Evolutionary conservation across 306 rosid species (phyloP).

Genomic region (Abrus pulchellus): DNA sequence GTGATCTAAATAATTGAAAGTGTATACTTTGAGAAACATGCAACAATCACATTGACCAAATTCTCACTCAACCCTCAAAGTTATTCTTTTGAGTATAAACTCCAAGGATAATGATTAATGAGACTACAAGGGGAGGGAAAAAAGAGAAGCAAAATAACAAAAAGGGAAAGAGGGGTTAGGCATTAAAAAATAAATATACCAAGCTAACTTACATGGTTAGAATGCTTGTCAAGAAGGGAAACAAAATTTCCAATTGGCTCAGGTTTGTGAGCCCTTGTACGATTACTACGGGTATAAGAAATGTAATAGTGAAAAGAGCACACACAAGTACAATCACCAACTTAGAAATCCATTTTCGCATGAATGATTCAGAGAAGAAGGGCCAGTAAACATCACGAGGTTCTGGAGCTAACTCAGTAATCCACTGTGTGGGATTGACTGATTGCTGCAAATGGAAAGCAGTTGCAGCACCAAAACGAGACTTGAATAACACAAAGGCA

Average conservation of each 20-base stretch:
- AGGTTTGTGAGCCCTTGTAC: conserved; percentile 71
- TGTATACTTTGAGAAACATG: neutral
- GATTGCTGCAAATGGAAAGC: conserved; percentile 84
- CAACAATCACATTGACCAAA: neutral
- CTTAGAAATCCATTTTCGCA: conserved; percentile 90
- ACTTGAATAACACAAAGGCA: conserved; percentile 90
- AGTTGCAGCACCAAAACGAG: conserved; percentile 82
- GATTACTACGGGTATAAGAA: conserved; percentile 83
- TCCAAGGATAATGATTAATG: conserved; percentile 8
- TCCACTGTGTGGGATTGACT: conserved; percentile 83
- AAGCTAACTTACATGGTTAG: conserved; percentile 77
- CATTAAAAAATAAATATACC: conserved; percentile 26
- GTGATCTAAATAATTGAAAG: neutral
- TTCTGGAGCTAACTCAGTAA: conserved; percentile 90
- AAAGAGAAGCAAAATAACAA: conserved; percentile 32
- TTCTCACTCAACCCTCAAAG: conserved; percentile 15
- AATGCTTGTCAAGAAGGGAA: conserved; percentile 85
- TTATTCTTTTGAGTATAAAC: neutral
- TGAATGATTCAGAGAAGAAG: conserved; percentile 83
- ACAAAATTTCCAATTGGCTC: conserved; percentile 75
- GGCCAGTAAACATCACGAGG: conserved; percentile 97
- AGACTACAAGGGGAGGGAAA: conserved; percentile 20
- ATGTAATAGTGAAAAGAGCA: conserved; percentile 68
- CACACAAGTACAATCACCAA: conserved; percentile 70
- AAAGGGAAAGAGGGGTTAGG: conserved; percentile 17